Conservation (phyloP, 495 filamentous ascomycete genomes). For the Aspergillus sclerotioniger region DNA sequence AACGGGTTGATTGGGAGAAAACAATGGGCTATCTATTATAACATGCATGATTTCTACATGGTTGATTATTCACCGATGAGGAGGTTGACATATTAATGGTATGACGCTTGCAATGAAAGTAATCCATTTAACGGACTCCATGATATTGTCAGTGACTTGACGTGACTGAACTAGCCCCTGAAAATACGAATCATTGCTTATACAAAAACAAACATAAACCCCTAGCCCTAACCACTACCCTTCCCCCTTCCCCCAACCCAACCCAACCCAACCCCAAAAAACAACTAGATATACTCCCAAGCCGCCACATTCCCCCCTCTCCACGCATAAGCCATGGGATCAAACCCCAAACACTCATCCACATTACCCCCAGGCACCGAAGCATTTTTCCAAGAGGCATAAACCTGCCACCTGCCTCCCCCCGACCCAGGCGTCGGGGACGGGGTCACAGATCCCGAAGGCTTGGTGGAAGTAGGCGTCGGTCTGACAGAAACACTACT, state of each 20-base stretch:
- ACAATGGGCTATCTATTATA: too few species aligned
- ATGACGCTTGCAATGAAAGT: too few species aligned
- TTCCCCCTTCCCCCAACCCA: not conserved
- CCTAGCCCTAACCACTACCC: too few species aligned
- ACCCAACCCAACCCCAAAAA: not conserved
- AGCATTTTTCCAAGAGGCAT: constrained; percentile 36
- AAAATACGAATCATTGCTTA: too few species aligned
- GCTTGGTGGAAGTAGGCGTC: not conserved
- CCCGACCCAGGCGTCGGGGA: not conserved
- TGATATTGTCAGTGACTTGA: too few species aligned
- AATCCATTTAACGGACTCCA: too few species aligned
- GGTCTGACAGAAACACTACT: not conserved
- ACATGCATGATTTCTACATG: too few species aligned
- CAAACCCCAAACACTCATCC: constrained; percentile 41
- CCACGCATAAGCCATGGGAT: constrained; percentile 26
- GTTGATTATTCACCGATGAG: too few species aligned
- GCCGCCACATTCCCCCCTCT: constrained; percentile 28
- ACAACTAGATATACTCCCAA: constrained; percentile 43
- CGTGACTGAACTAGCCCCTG: too few species aligned
- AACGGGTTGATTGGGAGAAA: too few species aligned
- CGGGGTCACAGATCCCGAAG: not conserved
- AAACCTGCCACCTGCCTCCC: constrained; percentile 44
- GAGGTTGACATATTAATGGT: too few species aligned
- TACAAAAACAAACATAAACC: too few species aligned
- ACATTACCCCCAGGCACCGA: constrained; percentile 40